Evolutionary conservation across 2,329 filamentous ascomycete species (phyloP).

Genomic region (Xylariomycetidae sp.): DNA sequence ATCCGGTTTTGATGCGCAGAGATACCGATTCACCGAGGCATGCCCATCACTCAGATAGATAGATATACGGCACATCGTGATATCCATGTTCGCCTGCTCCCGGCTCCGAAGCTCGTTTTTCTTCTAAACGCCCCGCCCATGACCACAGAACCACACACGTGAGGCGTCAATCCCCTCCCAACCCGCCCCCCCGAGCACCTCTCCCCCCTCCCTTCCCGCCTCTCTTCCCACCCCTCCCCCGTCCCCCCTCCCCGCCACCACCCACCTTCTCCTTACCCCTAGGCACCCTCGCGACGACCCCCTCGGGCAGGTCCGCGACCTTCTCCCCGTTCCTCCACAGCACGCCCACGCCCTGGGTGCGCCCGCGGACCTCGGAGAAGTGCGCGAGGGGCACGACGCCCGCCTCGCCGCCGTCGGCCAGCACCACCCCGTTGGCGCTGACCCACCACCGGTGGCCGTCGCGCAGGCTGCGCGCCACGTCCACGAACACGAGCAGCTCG

Average conservation of each 20-base stretch:
- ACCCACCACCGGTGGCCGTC: conserved; percentile 67
- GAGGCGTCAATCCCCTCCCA: neutral
- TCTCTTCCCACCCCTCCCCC: conserved; percentile 28
- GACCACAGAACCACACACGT: too few species aligned
- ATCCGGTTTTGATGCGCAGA: too few species aligned
- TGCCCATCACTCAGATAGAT: too few species aligned
- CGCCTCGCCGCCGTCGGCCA: conserved; percentile 53
- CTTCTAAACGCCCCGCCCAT: too few species aligned
- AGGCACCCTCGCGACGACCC: conserved; percentile 43
- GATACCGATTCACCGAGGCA: too few species aligned
- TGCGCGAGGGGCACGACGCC: conserved; percentile 60
- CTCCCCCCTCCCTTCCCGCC: conserved; percentile 20
- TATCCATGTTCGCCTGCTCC: too few species aligned
- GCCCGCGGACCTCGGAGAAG: conserved; percentile 65
- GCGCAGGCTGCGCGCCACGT: conserved; percentile 60
- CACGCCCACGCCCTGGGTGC: conserved; percentile 52
- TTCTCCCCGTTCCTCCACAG: conserved; percentile 67
- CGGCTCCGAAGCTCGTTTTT: too few species aligned
- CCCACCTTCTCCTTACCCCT: conserved; percentile 36
- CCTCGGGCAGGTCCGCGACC: conserved; percentile 59
- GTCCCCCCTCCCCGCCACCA: conserved; percentile 33
- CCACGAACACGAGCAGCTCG: conserved; percentile 71
- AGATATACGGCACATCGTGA: too few species aligned
- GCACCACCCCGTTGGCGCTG: conserved; percentile 71
- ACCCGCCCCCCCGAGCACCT: conserved; percentile 1